Evolutionary conservation across 2,329 filamentous ascomycete genomes (phyloP).

Genomic region (Aureobasidium sp.): DNA sequence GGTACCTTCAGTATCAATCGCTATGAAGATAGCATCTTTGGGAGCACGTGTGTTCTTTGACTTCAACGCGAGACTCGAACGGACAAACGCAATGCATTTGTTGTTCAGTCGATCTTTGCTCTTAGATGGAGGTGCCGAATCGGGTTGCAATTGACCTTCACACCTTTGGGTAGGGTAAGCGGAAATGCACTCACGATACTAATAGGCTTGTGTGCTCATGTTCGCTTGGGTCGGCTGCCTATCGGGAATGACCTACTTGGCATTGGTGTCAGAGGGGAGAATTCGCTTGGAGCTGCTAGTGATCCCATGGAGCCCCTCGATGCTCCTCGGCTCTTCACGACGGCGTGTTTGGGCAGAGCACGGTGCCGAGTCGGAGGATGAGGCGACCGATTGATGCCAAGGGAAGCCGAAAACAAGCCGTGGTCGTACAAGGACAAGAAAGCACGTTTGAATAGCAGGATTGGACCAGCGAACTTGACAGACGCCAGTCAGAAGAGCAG

Average conservation of each 20-base stretch:
- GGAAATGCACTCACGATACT: neutral
- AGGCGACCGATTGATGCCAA: conserved; percentile 5
- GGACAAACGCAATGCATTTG: conserved; percentile 1
- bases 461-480: neutral
- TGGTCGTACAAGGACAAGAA: neutral
- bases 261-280: neutral
- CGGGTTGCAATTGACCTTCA: neutral
- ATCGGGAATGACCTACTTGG: neutral
- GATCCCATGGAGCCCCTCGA: neutral
- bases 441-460: neutral
- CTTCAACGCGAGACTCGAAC: neutral
- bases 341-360: neutral
- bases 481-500: neutral
- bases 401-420: neutral
- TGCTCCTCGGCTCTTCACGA: neutral
- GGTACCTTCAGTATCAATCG: conserved; percentile 70
- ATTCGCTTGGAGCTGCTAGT: neutral
- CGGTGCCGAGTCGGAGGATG: conserved; percentile 1
- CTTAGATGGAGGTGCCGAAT: neutral
- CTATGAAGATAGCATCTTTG: conserved; percentile 57
- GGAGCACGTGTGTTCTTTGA: neutral
- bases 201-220: neutral
- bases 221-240: neutral
- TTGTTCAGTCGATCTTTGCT: neutral
- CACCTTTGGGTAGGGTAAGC: neutral